Evolutionary conservation across 192 early-diverging fungal species (phyloP), one percentile per base, ranked within the genome.

Genomic region (Coemansia sp.): DNA sequence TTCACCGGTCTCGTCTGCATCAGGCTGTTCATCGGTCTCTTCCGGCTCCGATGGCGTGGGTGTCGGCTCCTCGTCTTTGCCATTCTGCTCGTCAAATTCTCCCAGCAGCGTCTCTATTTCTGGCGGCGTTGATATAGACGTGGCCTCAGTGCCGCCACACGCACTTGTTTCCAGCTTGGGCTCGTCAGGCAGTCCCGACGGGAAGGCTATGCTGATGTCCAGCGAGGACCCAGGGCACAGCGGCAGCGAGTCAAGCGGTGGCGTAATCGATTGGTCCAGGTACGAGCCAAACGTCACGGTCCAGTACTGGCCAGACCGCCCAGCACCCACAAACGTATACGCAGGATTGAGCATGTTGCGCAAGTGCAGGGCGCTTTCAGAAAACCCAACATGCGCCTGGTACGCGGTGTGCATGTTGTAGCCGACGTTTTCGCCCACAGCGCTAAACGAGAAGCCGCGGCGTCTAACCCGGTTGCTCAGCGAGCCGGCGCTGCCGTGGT

Each of bases 241-340:
- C 5, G 73, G 73, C 17, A 76, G 14, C 15, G 49, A 53, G 7
- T 17, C 34, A 3, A 58, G 66, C 12, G 56, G 45, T 0, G 73
- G 73, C 4, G 45, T 65, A 7, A 32, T 32, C 1, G 37, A 21
- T 2, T 26, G 34, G 40, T 69, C 58, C 31, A 54, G 12, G 10
- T 58, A 58, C 2, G 58, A 44, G 12, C 52, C 66, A 60, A 77
- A 61, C 10, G 44, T 43, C 2, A 70, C 49, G 0, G 56, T 59
- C 74, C 74, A 77, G 52, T 49, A 77, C 60, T 77, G 67, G 14
- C 74, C 74, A 28, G 67, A 70, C 6, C 74, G 58, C 0, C 74
- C 74, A 16, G 46, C 58, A n/a, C 74, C 74, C 14, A 77, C 20
- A 50, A 60, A 70, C 8, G 51, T 62, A 16, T 44, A 62, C 0